Conservation (phyloP, 2,329 filamentous ascomycete species). For the Pseudogymnoascus sp. region DNA sequence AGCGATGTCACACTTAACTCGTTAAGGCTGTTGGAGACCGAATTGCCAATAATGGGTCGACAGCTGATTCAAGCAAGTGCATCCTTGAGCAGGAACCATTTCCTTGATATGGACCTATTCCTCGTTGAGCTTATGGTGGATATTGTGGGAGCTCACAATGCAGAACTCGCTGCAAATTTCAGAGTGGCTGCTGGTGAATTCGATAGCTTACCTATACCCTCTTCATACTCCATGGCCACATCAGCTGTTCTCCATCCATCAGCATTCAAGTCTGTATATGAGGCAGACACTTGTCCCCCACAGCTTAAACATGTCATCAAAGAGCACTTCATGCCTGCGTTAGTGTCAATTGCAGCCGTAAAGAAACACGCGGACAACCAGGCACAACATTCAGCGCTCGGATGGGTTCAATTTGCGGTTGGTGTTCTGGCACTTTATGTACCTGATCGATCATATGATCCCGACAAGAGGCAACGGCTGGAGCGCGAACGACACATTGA, state of each 20-base stretch:
- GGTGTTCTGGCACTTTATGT: conserved; percentile 73
- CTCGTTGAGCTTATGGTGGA: conserved; percentile 18
- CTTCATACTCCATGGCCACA: neutral
- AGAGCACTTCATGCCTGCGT: conserved; percentile 32
- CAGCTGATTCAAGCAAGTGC: conserved; percentile 29
- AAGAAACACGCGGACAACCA: conserved; percentile 21
- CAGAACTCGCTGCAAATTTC: conserved; percentile 6
- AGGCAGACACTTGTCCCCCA: neutral
- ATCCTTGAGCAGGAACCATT: conserved; percentile 39
- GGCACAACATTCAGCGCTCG: conserved; percentile 42
- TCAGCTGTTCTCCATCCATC: neutral
- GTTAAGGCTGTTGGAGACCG: conserved; percentile 55
- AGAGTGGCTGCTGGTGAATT: neutral
- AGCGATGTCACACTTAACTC: conserved; percentile 50
- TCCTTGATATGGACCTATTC: conserved; percentile 34
- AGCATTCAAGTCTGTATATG: neutral
- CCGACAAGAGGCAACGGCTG: conserved; percentile 58
- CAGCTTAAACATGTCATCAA: conserved; percentile 20
- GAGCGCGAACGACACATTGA: conserved; percentile 53
- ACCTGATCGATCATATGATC: conserved; percentile 80
- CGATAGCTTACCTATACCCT: neutral
- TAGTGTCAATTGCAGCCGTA: conserved; percentile 25
- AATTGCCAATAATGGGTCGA: conserved; percentile 54
- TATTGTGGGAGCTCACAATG: conserved; percentile 21
- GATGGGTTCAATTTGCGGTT: conserved; percentile 70